Conservation (phyloP, 129 eudicot genomes). For the Flaveria brownii region DNA sequence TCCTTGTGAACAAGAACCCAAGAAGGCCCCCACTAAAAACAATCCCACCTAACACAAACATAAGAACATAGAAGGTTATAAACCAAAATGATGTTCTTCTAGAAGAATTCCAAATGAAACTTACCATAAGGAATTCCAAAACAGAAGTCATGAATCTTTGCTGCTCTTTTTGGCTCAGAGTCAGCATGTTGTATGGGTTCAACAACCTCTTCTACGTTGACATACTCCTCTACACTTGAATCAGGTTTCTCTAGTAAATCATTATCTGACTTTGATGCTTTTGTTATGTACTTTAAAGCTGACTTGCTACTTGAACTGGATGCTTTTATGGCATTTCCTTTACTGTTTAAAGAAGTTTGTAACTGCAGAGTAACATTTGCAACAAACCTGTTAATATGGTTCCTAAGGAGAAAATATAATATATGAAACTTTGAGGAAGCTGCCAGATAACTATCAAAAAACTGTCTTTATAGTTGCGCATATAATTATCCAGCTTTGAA, state of each 20-base stretch:
- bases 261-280: slow-evolving; percentile 42
- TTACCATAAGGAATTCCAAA: slow-evolving; percentile 91
- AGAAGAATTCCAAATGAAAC: slow-evolving; percentile 29
- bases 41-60: slow-evolving; percentile 60
- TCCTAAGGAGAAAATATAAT: neutral
- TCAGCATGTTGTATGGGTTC: slow-evolving; percentile 34
- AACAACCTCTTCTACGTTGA: slow-evolving; percentile 30
- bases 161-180: slow-evolving; percentile 54
- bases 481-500: neutral
- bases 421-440: neutral
- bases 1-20: slow-evolving; percentile 69
- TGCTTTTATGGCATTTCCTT: slow-evolving; percentile 40
- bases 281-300: slow-evolving; percentile 39
- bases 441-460: neutral
- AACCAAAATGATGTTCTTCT: neutral
- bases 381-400: neutral
- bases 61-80: neutral
- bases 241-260: slow-evolving; percentile 36
- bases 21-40: slow-evolving; percentile 68
- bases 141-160: slow-evolving; percentile 90
- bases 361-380: slow-evolving; percentile 38
- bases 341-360: slow-evolving; percentile 36
- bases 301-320: slow-evolving; percentile 44
- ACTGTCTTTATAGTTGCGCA: neutral
- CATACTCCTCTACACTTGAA: slow-evolving; percentile 39